Conservation (phyloP, 768 basidiomycete genomes). For the Pleurotus platypus region DNA sequence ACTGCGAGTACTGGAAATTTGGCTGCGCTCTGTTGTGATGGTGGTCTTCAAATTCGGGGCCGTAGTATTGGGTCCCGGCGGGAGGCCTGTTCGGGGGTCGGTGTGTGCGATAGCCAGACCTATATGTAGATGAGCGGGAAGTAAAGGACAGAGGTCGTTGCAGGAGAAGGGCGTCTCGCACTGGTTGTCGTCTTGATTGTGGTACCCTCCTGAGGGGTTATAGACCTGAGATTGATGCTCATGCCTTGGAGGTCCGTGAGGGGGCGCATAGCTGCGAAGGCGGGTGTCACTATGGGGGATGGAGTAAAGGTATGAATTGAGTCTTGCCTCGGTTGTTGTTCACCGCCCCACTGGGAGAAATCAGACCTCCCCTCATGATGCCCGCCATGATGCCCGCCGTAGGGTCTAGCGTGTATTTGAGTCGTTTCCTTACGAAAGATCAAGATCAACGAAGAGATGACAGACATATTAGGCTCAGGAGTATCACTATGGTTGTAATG, state of each 20-base stretch:
- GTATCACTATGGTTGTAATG: no score
- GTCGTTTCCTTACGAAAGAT: no score
- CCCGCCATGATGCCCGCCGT: no score
- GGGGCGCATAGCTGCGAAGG: slow-evolving; percentile 21
- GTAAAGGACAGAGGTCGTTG: not conserved
- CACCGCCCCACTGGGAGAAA: no score
- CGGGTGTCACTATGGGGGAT: not conserved
- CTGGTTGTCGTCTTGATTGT: slow-evolving; percentile 18
- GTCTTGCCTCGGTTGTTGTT: no score
- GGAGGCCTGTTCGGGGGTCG: slow-evolving; percentile 55
- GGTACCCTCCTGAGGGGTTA: slow-evolving; percentile 27
- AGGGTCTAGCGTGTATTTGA: no score
- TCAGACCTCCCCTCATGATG: no score
- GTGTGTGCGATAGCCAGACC: slow-evolving; percentile 9
- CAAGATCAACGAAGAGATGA: no score
- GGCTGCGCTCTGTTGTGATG: slow-evolving; percentile 48
- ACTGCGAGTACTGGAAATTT: slow-evolving; percentile 87
- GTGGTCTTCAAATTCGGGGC: slow-evolving; percentile 48
- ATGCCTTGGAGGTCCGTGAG: slow-evolving; percentile 32
- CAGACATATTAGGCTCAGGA: no score
- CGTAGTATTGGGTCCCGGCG: slow-evolving; percentile 55
- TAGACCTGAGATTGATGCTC: slow-evolving; percentile 40
- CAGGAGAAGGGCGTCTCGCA: slow-evolving; percentile 8
- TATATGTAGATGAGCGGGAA: not conserved
- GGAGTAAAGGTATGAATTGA: no score